These are phyloP conservation scores for Pelargonium nanum DNA, from an alignment of 345 rosid genomes.

Conservation along the genomic window DNA sequence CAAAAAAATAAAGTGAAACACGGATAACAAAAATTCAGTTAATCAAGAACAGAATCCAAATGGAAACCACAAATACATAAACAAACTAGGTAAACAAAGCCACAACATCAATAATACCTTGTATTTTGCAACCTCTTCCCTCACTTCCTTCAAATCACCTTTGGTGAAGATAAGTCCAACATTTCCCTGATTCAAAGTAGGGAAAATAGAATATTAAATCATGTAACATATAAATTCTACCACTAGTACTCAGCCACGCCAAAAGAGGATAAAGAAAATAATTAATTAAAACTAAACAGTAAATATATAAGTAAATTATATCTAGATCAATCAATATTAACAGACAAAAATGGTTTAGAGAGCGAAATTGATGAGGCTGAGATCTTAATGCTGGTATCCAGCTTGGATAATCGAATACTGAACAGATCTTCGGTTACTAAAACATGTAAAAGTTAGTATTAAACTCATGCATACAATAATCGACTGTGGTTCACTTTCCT, in stretches of 20 bases:
- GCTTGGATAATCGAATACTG: no score
- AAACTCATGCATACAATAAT: background rate
- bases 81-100: background rate
- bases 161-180: slow-evolving; percentile 71
- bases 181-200: slow-evolving; percentile 35
- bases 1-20: no score
- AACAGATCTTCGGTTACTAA: background rate
- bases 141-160: slow-evolving; percentile 70
- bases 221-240: no score
- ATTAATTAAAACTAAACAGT: background rate
- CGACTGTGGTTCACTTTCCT: no score
- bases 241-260: no score
- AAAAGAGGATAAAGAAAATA: no score
- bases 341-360: no score
- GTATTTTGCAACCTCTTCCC: slow-evolving; percentile 62
- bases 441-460: background rate
- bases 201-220: background rate
- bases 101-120: slow-evolving; percentile 26
- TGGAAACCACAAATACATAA: background rate
- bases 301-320: no score
- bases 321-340: no score
- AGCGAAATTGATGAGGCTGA: no score
- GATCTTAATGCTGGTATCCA: no score
- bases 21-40: no score
- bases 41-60: background rate